A percentile compares a stretch with the other conserved stretches of the same genome.
Evolutionary conservation across 2,329 filamentous ascomycete species (phyloP).

Genomic region (Xylaria sp.): DNA sequence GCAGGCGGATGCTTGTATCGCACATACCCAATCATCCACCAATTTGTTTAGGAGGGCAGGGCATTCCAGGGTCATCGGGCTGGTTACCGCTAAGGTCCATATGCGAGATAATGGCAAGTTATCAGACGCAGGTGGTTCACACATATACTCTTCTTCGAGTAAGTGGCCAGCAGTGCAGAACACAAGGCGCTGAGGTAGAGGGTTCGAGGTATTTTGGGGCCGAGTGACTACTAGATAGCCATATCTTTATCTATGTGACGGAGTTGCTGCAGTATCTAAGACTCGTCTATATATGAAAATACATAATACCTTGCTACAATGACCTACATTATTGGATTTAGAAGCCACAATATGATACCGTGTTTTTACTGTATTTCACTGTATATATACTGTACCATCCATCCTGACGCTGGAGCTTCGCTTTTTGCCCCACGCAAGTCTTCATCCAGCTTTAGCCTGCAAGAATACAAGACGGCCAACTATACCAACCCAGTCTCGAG

Average conservation of each 20-base stretch:
- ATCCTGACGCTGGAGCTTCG: not conserved
- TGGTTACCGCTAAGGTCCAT: not conserved
- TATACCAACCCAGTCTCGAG: not conserved
- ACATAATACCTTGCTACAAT: not conserved
- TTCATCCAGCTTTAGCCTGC: not conserved
- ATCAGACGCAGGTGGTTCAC: not conserved
- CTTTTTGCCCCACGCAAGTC: constrained; percentile 1
- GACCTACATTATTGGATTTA: not conserved
- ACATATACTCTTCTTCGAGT: no score
- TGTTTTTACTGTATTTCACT: not conserved
- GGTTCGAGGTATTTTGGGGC: no score
- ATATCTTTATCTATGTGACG: no score
- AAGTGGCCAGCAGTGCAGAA: no score
- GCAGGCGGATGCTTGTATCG: not conserved
- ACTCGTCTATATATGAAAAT: not conserved
- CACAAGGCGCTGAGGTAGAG: not conserved
- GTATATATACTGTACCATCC: not conserved
- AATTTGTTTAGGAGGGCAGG: not conserved
- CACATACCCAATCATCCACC: not conserved
- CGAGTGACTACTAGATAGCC: no score
- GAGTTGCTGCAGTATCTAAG: not conserved
- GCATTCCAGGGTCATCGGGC: not conserved
- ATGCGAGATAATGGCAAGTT: not conserved
- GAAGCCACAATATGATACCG: not conserved
- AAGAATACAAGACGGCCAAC: not conserved